Evolutionary conservation across 768 basidiomycete genomes (phyloP), one percentile per base, ranked within the genome.

Genomic region (Russula emetica): DNA sequence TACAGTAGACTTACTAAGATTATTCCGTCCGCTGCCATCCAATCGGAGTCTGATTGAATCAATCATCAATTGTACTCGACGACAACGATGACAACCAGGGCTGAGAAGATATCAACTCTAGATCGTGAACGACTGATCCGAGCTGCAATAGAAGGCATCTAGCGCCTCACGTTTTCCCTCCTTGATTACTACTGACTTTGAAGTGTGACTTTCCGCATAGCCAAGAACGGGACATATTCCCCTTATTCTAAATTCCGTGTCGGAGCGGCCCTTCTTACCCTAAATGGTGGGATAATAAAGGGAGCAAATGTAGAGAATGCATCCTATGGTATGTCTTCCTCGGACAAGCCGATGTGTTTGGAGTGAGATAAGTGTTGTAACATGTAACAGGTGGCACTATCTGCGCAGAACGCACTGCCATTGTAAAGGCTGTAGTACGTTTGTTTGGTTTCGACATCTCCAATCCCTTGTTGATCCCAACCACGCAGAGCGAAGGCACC

Each of bases 271-370:
- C 75, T 98, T 13, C 75, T 98, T 20, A 77, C 86, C 2, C 71
- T 80, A 0, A 83, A 88, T 47, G 92, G 91, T 0, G 73, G 77
- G 10, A 82, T 96, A 24, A 83, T 96, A 63, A 87, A 83, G 65
- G 94, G 96, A 6, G 87, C 89, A 34, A 98, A 97, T 73, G 82
- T 98, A 64, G 97, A 99, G 77, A 98, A 97, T 70, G 94, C 93
- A 0, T 88, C 90, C 0, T 92, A 92, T 70, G 94, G 95, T 94
- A 58, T 57, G 38, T 63, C 18, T n/a, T 42, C 32, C n/a, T 20
- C 28, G 22, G 22, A 16, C 5, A 7, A 51, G 14, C 45, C 14
- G 22, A 18, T 53, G 13, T 44, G 5, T 16, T 11, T 11, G 32
- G 24, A 26, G n/a, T 36, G 30, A 20, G 9, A 47, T 9, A 13